Percentiles rank a stretch among this genome's conserved stretches.
phyloP scores from a whole-genome alignment of 352 stramenopile genomes.

The Pythium dissimile region DNA sequence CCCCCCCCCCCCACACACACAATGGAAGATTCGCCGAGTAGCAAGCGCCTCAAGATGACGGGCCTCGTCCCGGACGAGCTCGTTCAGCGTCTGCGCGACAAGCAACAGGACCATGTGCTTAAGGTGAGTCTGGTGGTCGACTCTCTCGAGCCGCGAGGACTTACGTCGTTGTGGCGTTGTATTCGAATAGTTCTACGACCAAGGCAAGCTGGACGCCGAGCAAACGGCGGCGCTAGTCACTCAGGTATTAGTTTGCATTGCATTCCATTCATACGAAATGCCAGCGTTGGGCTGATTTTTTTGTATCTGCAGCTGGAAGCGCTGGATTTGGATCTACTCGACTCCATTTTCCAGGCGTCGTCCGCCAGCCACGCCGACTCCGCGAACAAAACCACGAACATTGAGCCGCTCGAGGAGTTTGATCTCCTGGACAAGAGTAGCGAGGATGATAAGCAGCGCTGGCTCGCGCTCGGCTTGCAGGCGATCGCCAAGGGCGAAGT shows the following conservation, averaged over 20 bases:
- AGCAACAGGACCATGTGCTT: conserved; percentile 68
- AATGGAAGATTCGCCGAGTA: conserved; percentile 12
- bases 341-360: conserved; percentile 59
- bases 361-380: conserved; percentile 6
- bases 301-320: conserved; percentile 51
- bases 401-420: conserved; percentile 67
- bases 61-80: conserved; percentile 18
- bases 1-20: too few relatives aligned
- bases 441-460: conserved; percentile 38
- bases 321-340: conserved; percentile 62
- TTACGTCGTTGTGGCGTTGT: not conserved
- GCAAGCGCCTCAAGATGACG: conserved; percentile 23
- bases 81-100: conserved; percentile 22
- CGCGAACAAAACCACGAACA: conserved; percentile 16
- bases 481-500: conserved; percentile 88
- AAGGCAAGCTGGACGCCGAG: conserved; percentile 32
- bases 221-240: conserved; percentile 38
- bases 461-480: conserved; percentile 53
- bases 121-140: conserved; percentile 29
- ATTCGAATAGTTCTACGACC: conserved; percentile 62
- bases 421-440: conserved; percentile 54
- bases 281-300: not conserved
- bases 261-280: not conserved
- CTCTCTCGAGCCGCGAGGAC: too few relatives aligned
- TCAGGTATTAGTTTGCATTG: conserved; percentile 32